Evolutionary conservation across 163 green algal genomes (phyloP), one percentile per base, ranked within the genome.

Genomic region (Coccomyxa subellipsoidea): DNA sequence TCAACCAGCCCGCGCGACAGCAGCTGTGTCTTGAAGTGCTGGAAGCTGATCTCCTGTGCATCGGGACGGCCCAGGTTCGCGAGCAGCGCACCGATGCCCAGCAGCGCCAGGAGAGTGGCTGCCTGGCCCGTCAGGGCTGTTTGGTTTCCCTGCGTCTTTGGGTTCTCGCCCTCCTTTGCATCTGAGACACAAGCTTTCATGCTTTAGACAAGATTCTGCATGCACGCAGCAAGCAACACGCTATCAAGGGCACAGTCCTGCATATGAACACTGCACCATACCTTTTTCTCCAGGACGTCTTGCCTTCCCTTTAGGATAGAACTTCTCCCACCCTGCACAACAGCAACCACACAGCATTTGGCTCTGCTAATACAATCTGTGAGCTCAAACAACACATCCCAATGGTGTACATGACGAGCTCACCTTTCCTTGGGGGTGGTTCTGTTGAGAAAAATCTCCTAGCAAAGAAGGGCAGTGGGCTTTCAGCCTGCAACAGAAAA

Each of bases 21-120:
- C 86, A 99, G 85, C 71, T 96, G 89, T 35, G 90, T 95, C 77
- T 96, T 93, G 90, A 99, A 99, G 85, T 96, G 93, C 79, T 91
- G 87, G 86, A 98, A 98, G 80, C 88, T 94, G 73, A 97, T 94
- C 87, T 97, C 91, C 85, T 94, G 89, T 9, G 80, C 84, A 29
- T 89, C 82, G 18, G 86, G 79, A 23, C 86, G 72, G 27, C 82
- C 82, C 23, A 87, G 36, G 40, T 38, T 80, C 15, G 70, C 70
- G 31, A 77, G 70, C 32, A 77, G 31, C 18, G 27, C 70, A n/a
- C 32, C 70, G 10, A 40, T 38, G 70, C 70, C 32, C 32, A 77
- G 70, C 66, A 73, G 12, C 21, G 66, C n/a, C 27, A 73, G 21
- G 21, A 73, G 66, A 9, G n/a, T 34, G 29, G 29, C 27, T 23